Evolutionary conservation across 768 basidiomycete genomes (phyloP).

Genomic region (Phanerochaete sordida): DNA sequence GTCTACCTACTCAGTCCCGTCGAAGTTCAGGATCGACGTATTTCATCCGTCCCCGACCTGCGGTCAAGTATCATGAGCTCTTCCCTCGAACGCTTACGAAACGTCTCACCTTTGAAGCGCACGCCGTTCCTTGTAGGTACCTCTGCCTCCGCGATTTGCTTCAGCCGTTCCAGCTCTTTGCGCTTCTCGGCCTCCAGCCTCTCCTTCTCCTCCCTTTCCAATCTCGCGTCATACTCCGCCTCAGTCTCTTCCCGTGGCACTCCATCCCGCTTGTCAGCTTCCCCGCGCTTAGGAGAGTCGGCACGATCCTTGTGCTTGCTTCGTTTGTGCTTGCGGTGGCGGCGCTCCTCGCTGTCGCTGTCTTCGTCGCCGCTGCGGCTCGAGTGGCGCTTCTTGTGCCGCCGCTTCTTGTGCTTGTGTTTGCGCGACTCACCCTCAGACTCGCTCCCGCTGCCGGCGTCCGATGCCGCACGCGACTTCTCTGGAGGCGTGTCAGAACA

Average conservation of each 20-base stretch:
- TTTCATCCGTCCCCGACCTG: constrained; percentile 67
- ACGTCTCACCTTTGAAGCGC: constrained; percentile 56
- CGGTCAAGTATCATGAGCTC: not conserved
- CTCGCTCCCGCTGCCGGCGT: constrained; percentile 4
- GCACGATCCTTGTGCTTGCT: constrained; percentile 18
- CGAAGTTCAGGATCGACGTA: constrained; percentile 56
- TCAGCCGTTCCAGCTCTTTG: constrained; percentile 47
- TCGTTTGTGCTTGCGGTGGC: constrained; percentile 26
- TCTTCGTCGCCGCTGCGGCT: constrained; percentile 15
- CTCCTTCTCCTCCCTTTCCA: constrained; percentile 67
- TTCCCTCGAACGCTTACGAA: not conserved
- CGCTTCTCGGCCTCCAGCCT: constrained; percentile 45
- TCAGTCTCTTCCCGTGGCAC: constrained; percentile 49
- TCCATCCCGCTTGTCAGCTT: constrained; percentile 1
- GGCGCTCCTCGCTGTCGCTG: constrained; percentile 11
- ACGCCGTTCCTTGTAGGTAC: constrained; percentile 41
- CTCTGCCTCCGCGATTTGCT: constrained; percentile 31
- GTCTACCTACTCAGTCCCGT: constrained; percentile 18
- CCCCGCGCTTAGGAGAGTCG: constrained; percentile 9
- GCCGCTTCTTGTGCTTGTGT: constrained; percentile 7
- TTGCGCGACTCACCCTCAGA: not conserved
- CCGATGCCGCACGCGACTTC: not conserved
- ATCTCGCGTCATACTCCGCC: constrained; percentile 66
- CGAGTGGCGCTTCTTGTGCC: constrained; percentile 14
- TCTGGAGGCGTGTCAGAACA: not conserved